A percentile compares a stretch with the other conserved stretches of the same genome.
These are phyloP conservation scores for Glycyrrhiza uralensis DNA, from an alignment of 306 rosid genomes.

Conservation along the genomic window DNA sequence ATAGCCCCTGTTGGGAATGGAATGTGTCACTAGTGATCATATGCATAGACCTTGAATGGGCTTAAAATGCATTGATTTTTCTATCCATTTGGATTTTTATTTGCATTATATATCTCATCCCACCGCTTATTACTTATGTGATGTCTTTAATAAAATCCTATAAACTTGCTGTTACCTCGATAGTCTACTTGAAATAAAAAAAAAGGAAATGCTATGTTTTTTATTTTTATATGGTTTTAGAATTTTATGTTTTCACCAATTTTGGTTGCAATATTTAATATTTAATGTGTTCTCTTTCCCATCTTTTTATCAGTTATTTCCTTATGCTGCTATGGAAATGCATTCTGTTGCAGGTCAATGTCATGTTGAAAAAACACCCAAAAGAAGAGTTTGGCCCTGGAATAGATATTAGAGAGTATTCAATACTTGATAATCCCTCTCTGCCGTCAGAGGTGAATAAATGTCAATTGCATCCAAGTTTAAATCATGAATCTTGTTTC, in stretches of 20 bases:
- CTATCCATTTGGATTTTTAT: not conserved
- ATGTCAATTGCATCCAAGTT: constrained; percentile 4
- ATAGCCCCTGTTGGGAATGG: not conserved
- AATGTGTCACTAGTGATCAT: not conserved
- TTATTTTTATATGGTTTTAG: not conserved
- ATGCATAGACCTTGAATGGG: constrained; percentile 1
- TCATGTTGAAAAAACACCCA: constrained; percentile 72
- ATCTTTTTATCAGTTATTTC: constrained; percentile 14
- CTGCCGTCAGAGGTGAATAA: constrained; percentile 58
- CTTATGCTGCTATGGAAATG: constrained; percentile 26
- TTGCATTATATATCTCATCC: not conserved
- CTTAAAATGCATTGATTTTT: not conserved
- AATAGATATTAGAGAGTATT: constrained; percentile 75
- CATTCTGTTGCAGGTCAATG: constrained; percentile 53
- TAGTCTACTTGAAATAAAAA: not conserved
- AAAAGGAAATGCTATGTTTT: not conserved
- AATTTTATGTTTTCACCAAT: not conserved
- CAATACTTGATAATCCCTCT: constrained; percentile 78
- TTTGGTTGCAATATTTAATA: not conserved
- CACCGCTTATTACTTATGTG: not conserved
- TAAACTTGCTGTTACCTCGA: not conserved
- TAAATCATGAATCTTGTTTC: not conserved
- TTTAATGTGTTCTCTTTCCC: not conserved
- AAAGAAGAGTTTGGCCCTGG: constrained; percentile 82
- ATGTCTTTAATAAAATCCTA: not conserved